Evolutionary conservation across 73 alveolate species (phyloP).

Genomic region (Paramecium biaurelia): DNA sequence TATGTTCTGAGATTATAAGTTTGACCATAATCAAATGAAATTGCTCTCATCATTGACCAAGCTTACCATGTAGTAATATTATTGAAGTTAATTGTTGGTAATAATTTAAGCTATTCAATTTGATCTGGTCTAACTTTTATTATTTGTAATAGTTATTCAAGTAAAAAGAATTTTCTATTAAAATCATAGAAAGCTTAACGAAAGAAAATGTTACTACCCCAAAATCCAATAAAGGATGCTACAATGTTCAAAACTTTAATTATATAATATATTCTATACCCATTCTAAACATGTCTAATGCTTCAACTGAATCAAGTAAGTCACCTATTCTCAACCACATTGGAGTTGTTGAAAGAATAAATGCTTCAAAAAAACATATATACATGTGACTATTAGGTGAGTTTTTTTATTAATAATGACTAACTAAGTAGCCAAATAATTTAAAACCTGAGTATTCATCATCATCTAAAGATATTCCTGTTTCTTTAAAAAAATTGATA

Average conservation of each 20-base stretch:
- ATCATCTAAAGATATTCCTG: neutral
- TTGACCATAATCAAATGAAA: conserved; percentile 45
- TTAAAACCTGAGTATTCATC: conserved; percentile 33
- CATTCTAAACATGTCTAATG: neutral
- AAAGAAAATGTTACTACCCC: conserved; percentile 31
- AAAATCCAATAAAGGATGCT: neutral
- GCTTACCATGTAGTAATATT: conserved; percentile 1
- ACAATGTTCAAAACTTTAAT: neutral
- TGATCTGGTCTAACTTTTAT: neutral
- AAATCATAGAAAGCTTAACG: conserved; percentile 21
- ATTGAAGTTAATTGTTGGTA: conserved; percentile 22
- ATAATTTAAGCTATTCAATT: neutral
- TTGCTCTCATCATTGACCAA: conserved; percentile 50
- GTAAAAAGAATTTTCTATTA: neutral
- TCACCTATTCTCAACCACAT: neutral
- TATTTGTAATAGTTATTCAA: neutral
- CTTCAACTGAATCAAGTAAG: neutral
- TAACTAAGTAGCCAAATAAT: neutral
- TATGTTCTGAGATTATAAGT: conserved; percentile 19
- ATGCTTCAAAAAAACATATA: neutral
- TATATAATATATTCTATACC: neutral
- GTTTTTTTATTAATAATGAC: neutral
- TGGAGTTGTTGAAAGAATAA: neutral
- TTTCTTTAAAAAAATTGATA: neutral
- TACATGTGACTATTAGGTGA: neutral